Conservation (phyloP, 495 filamentous ascomycete species). For the Podospora anserina region DNA sequence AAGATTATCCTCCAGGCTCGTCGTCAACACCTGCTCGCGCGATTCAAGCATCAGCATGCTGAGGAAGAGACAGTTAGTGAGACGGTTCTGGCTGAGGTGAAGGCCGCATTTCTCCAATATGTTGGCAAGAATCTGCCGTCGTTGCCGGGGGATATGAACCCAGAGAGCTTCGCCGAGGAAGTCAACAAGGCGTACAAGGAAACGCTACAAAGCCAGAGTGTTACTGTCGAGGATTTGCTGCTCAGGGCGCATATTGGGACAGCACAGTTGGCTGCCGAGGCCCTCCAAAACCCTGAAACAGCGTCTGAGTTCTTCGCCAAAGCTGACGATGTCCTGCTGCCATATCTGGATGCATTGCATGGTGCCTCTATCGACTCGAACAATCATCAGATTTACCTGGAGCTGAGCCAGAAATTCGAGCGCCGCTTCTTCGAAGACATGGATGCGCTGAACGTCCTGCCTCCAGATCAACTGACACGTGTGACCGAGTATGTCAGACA, state of each 20-base stretch:
- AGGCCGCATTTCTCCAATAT: constrained; percentile 28
- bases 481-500: neutral
- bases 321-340: constrained; percentile 52
- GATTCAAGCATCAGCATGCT: constrained; percentile 35
- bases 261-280: constrained; percentile 34
- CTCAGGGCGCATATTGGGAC: constrained; percentile 35
- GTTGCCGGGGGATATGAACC: constrained; percentile 26
- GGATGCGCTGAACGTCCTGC: constrained; percentile 66
- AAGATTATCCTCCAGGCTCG: constrained; percentile 77
- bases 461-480: neutral
- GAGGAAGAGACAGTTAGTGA: constrained; percentile 26
- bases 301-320: constrained; percentile 28
- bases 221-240: constrained; percentile 41
- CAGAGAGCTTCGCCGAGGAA: constrained; percentile 25
- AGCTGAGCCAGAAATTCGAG: constrained; percentile 66
- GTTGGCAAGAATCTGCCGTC: constrained; percentile 30
- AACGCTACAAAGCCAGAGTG: constrained; percentile 31
- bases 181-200: constrained; percentile 26
- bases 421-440: constrained; percentile 69
- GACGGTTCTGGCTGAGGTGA: constrained; percentile 21
- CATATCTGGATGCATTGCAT: constrained; percentile 63
- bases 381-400: constrained; percentile 64
- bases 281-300: constrained; percentile 24
- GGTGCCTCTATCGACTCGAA: constrained; percentile 37
- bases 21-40: constrained; percentile 63